These are phyloP conservation scores for Candida qinlingensis DNA, from an alignment of 805 yeast genomes.

Conservation along the genomic window DNA sequence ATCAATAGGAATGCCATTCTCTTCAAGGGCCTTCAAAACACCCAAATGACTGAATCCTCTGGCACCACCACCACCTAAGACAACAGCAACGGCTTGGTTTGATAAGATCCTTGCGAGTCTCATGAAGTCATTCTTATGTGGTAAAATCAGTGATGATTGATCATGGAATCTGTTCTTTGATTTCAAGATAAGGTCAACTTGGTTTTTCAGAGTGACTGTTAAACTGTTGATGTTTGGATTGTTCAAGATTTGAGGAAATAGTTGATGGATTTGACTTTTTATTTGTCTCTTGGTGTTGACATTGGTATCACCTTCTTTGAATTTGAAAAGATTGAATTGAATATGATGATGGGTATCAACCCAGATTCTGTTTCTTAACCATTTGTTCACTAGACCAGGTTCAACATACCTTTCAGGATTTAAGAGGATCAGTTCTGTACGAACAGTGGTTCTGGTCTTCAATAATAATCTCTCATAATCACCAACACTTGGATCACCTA, in stretches of 20 bases:
- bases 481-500: constrained; percentile 66
- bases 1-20: constrained; percentile 89
- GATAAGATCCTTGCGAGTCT: constrained; percentile 85
- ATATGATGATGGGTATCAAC: constrained; percentile 91
- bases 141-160: constrained; percentile 27
- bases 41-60: constrained; percentile 93
- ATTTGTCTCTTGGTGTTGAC: background rate
- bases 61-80: constrained; percentile 97
- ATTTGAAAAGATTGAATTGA: constrained; percentile 46
- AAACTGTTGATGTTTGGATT: constrained; percentile 15
- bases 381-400: constrained; percentile 78
- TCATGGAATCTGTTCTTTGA: constrained; percentile 19
- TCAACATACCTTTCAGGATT: constrained; percentile 80
- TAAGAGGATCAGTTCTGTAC: constrained; percentile 78
- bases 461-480: constrained; percentile 78
- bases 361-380: constrained; percentile 88
- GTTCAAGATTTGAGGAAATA: constrained; percentile 8
- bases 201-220: constrained; percentile 27
- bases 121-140: constrained; percentile 83
- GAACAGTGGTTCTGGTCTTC: constrained; percentile 73
- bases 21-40: constrained; percentile 84
- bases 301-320: background rate
- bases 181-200: constrained; percentile 33
- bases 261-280: constrained; percentile 4
- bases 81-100: constrained; percentile 91